These are phyloP conservation scores for Tilletia indica DNA, from an alignment of 1,284 basidiomycete species.

Conservation along the genomic window DNA sequence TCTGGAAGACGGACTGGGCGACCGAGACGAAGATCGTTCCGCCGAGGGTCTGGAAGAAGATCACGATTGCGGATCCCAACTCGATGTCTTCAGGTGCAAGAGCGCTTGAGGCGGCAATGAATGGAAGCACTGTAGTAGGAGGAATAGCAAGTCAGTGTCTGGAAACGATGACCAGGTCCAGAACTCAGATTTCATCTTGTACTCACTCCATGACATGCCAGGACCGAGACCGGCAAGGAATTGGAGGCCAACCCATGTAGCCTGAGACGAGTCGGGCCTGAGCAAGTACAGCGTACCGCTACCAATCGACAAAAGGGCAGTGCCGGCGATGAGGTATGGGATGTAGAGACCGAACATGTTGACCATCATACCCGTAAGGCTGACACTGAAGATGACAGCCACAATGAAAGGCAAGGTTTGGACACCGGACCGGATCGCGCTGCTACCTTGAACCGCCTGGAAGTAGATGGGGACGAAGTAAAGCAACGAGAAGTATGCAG, in stretches of 20 bases:
- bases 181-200: not conserved
- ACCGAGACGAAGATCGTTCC: conserved; percentile 33
- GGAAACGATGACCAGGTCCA: not conserved
- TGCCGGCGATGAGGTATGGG: conserved; percentile 33
- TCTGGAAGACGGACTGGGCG: conserved; percentile 36
- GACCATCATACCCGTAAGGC: conserved; percentile 38
- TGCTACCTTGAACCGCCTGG: conserved; percentile 35
- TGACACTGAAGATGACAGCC: conserved; percentile 39
- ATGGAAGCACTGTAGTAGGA: conserved; percentile 32
- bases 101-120: conserved; percentile 30
- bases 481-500: not conserved
- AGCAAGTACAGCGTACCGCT: conserved; percentile 30
- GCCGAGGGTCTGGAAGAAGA: conserved; percentile 37
- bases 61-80: conserved; percentile 34
- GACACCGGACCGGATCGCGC: conserved; percentile 46
- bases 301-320: conserved; percentile 29
- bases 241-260: conserved; percentile 31
- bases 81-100: conserved; percentile 32
- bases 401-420: conserved; percentile 49
- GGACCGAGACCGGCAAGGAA: conserved; percentile 36
- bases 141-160: not conserved
- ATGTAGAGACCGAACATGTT: conserved; percentile 40
- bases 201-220: conserved; percentile 25
- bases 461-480: conserved; percentile 36
- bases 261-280: conserved; percentile 25